Evolutionary conservation across 108 stramenopile species (phyloP), one percentile per base, ranked within the genome.

Genomic region (Conticribra weissflogii): DNA sequence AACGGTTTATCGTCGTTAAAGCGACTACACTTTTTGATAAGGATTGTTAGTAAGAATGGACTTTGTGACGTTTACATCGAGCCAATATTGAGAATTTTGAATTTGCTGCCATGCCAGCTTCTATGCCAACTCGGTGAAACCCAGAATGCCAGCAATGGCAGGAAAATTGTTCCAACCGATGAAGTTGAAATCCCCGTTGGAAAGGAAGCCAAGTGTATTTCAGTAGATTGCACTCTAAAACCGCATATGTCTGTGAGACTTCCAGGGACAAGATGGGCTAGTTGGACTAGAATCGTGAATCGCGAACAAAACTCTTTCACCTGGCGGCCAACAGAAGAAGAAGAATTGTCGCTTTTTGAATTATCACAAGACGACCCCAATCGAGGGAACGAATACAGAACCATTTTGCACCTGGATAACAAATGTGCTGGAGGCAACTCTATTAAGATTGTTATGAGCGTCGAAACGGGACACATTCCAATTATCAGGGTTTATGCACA

Each of bases 21-120:
- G 31, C 74, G 15, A 3, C 64, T 89, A 15, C 85, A 92, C 49
- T 85, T 89, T 63, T 61, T 92, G 3, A 45, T 92, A 8, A 54
- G 71, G 17, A 59, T 88, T 30, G 53, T 55, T 33, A 71, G 83
- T 55, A 70, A 56, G 0, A 74, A 81, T 28, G 87, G 87, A 45
- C 64, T 82, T 17, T 74, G 83, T 24, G 75, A 81, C 34, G 64
- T 92, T 5, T 34, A 27, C 24, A 58, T 93, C 34, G 81, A 88
- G 29, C 88, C 92, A 15, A 84, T 86, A 0, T 51, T 88, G 17
- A 78, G 53, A 46, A 53, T 93, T 33, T 23, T 88, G 14, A 93
- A 93, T 66, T 74, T 93, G 23, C 78, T 93, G 17, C 92, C 92
- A 22, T 93, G 88, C 63, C 84, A 85, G 61, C 48, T 93, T 4